Evolutionary conservation across 345 rosid genomes (phyloP).

Genomic region (Aegle marmelos): DNA sequence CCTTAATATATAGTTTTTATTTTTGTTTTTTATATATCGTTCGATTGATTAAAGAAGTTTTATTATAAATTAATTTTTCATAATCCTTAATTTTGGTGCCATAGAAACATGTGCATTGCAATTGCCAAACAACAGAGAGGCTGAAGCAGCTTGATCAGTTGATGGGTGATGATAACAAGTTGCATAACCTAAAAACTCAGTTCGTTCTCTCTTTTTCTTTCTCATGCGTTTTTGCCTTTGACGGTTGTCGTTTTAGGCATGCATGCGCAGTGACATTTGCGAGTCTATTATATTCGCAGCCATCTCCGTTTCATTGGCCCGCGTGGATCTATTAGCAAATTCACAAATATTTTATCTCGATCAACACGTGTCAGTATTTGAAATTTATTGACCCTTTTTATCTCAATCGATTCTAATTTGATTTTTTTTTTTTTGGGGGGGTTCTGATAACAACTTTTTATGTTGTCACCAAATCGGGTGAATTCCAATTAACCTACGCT

Average conservation of each 20-base stretch:
- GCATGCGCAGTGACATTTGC: background rate
- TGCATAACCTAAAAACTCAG: slow-evolving; percentile 13
- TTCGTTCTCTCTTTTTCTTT: slow-evolving; percentile 10
- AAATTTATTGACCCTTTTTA: too few species aligned
- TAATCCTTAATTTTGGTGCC: background rate
- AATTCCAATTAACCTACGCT: background rate
- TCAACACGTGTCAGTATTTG: too few species aligned
- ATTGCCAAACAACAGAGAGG: slow-evolving; percentile 4
- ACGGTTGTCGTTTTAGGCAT: background rate
- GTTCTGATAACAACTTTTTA: background rate
- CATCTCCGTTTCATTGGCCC: too few species aligned
- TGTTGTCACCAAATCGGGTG: background rate
- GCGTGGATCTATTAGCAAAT: too few species aligned
- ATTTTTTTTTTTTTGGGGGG: background rate
- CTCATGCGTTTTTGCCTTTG: background rate
- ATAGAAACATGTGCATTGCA: background rate
- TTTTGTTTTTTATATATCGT: background rate
- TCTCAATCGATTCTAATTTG: too few species aligned
- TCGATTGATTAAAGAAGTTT: too few species aligned
- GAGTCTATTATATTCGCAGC: background rate
- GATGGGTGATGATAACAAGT: slow-evolving; percentile 18
- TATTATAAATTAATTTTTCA: background rate
- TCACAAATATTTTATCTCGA: too few species aligned
- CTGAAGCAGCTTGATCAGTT: slow-evolving; percentile 14
- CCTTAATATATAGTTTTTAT: background rate